Conservation (phyloP, 306 rosid species). For the Urtica urens region DNA sequence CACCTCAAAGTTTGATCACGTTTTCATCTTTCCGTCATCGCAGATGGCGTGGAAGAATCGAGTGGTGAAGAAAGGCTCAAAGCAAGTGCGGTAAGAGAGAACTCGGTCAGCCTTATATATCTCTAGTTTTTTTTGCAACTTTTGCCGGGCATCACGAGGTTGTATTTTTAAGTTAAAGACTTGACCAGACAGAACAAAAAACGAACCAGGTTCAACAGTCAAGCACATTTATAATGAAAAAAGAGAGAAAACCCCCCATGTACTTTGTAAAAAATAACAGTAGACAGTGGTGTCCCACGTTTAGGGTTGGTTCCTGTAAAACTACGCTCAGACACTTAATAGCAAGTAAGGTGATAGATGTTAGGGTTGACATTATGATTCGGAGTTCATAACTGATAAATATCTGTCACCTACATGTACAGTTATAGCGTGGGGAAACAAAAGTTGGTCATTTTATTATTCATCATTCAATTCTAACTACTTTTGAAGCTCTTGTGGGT, state of each 20-base stretch:
- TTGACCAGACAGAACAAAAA: conserved; percentile 26
- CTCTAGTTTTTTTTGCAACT: conserved; percentile 21
- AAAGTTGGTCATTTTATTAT: conserved; percentile 23
- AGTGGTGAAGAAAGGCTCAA: conserved; percentile 39
- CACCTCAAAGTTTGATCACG: background rate
- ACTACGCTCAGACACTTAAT: conserved; percentile 22
- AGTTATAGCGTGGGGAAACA: conserved; percentile 58
- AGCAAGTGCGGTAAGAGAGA: conserved; percentile 19
- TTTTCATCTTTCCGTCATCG: conserved; percentile 12
- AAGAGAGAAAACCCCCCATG: conserved; percentile 22
- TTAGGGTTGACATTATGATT: conserved; percentile 37
- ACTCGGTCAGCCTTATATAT: conserved; percentile 7
- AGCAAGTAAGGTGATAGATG: conserved; percentile 36
- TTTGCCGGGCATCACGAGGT: conserved; percentile 12
- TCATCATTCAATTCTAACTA: conserved; percentile 23
- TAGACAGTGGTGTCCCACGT: conserved; percentile 27
- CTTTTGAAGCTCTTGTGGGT: conserved; percentile 7
- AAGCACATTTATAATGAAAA: no score
- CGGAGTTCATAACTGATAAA: conserved; percentile 25
- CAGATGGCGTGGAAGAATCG: conserved; percentile 77
- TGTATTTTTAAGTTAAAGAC: conserved; percentile 12
- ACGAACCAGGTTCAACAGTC: conserved; percentile 10
- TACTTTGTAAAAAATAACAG: conserved; percentile 39
- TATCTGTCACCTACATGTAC: conserved; percentile 36
- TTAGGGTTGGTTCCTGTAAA: conserved; percentile 23